Base-by-base conservation (phyloP, 2,329 filamentous ascomycete genomes). In the Sarocladium oryzae region DNA sequence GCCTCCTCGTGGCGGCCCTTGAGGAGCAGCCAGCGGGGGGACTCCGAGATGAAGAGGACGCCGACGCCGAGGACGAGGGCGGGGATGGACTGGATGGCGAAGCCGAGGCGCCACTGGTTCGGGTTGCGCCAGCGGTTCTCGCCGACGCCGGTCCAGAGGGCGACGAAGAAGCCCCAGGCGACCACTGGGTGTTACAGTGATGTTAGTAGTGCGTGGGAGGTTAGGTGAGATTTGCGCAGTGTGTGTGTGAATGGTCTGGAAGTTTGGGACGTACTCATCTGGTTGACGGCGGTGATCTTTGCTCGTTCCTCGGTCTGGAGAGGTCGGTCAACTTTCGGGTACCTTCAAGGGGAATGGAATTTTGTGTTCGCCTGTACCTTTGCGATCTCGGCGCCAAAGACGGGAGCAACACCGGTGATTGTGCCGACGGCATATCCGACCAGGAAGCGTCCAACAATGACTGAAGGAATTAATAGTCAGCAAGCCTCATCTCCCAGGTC, bases 351-450 rank as follows among this genome's bases (percentile, higher is more conserved):
- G n/a, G n/a, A n/a, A n/a, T n/a, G n/a, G n/a, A 23, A 3, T 15
- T 21, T 23, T 11, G 11, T 28, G 6, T 15, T 3, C 21, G 58
- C 15, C 50, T 6, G n/a, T 18, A 66, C 66, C 59, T 70, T 70
- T 2, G 68, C 67, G n/a, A 70, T 70, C 40, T 70, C 68, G 1
- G 67, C 68, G 2, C 67, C 68, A 38, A 68, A 69, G 1, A 70
- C 67, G 1, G 68, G 68, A 6, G 67, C 68, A 4, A 70, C 67
- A 1, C 68, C 68, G 0, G 68, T 71, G 18, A 70, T 69, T 1
- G 68, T 71, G 0, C 68, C 68, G 0, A 71, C 68, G 1, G 68
- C 68, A 16, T 61, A 71, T 0, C 68, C 68, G 3, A 70, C 60
- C 4, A 70, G 50, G 1, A 70, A 61, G 2, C 68, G 66, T 0